Percentiles rank a stretch among this genome's conserved stretches.
These are phyloP conservation scores for Solanum bulbocastanum DNA, from an alignment of 257 asterid species.

Conservation along the genomic window DNA sequence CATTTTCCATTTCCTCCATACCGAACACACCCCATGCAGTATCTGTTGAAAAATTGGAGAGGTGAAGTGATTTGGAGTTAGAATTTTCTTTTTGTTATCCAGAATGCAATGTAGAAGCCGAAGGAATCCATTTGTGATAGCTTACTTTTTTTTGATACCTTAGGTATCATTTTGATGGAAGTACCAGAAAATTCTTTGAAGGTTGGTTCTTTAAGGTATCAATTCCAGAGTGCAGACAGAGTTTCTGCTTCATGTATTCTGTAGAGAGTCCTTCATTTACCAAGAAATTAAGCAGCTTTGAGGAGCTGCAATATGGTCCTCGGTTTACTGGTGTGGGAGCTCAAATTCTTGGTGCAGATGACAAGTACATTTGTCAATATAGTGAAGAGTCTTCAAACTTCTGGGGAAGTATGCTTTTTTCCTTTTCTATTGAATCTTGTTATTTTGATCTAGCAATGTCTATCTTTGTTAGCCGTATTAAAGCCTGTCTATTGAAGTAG, in stretches of 20 bases:
- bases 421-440: not conserved
- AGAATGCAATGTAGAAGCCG: not conserved
- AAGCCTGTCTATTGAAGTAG: not conserved
- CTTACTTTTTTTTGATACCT: not conserved
- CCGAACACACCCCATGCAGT: not conserved
- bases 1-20: not conserved
- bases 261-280: constrained; percentile 76
- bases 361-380: constrained; percentile 88
- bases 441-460: not conserved
- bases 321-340: constrained; percentile 95
- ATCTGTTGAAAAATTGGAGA: not conserved
- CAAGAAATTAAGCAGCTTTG: constrained; percentile 46
- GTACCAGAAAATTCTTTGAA: constrained; percentile 70
- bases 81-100: not conserved
- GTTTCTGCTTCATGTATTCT: constrained; percentile 97
- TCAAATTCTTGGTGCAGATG: constrained; percentile 94
- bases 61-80: not conserved
- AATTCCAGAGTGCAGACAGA: constrained; percentile 91
- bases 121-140: not conserved
- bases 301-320: constrained; percentile 55
- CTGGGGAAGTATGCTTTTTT: constrained; percentile 65
- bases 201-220: constrained; percentile 98
- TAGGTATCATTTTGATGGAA: constrained; percentile 96
- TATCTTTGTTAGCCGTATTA: not conserved
- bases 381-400: constrained; percentile 63